phyloP scores from a whole-genome alignment of 495 filamentous ascomycete genomes.

The Hypoxylon fuscum region DNA sequence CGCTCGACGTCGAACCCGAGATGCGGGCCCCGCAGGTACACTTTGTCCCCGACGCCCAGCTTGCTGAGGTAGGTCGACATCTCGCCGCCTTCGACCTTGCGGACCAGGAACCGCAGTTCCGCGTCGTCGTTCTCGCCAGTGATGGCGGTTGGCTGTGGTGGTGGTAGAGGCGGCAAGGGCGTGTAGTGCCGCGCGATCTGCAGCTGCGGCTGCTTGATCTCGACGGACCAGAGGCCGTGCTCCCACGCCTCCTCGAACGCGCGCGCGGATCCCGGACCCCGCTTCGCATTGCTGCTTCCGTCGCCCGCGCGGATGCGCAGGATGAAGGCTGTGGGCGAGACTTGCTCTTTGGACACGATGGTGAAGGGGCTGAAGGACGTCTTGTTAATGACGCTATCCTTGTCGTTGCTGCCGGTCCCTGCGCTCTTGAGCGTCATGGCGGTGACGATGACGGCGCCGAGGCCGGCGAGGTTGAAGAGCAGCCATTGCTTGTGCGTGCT shows the following conservation, averaged over 20 bases:
- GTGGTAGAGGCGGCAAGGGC: slow-evolving; percentile 69
- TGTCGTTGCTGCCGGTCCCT: neutral
- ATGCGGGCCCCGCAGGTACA: slow-evolving; percentile 82
- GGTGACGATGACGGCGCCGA: slow-evolving; percentile 8
- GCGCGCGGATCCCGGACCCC: too few relatives aligned
- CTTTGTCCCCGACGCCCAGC: slow-evolving; percentile 64
- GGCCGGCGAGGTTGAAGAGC: slow-evolving; percentile 29
- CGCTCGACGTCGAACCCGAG: slow-evolving; percentile 70
- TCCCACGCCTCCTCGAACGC: slow-evolving; percentile 38
- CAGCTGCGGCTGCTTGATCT: slow-evolving; percentile 91
- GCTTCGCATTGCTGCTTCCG: neutral
- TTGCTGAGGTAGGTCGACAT: slow-evolving; percentile 73
- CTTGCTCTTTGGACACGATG: slow-evolving; percentile 68
- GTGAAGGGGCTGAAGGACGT: slow-evolving; percentile 68
- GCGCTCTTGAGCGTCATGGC: slow-evolving; percentile 12
- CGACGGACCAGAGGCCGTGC: slow-evolving; percentile 81
- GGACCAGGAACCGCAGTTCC: slow-evolving; percentile 58
- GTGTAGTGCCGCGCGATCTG: slow-evolving; percentile 92
- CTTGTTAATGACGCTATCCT: slow-evolving; percentile 50
- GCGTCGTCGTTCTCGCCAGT: neutral
- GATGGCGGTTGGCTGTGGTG: slow-evolving; percentile 5
- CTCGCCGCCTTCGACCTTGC: slow-evolving; percentile 56
- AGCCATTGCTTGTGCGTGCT: neutral
- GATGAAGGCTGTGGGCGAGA: slow-evolving; percentile 80
- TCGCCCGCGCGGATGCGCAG: slow-evolving; percentile 67